These are phyloP conservation scores for Colletotrichum salicis DNA, from an alignment of 2,329 filamentous ascomycete species.

Conservation along the genomic window DNA sequence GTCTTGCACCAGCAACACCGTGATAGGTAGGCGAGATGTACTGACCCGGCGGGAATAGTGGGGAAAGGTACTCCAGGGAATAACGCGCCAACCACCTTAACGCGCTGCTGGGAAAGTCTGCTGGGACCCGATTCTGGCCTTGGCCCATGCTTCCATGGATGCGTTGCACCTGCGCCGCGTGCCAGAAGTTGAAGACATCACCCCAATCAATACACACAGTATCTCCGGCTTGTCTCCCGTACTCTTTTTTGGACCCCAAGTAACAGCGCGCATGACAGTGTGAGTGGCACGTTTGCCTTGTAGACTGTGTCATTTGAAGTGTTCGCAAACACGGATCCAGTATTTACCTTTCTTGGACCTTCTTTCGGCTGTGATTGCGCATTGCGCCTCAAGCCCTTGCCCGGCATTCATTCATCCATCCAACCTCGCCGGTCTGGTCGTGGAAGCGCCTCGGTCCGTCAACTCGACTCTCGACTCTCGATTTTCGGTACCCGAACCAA, in stretches of 20 bases:
- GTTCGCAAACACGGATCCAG: slow-evolving; percentile 23
- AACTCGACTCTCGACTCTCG: neutral
- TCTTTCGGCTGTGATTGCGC: neutral
- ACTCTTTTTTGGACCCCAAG: slow-evolving; percentile 9
- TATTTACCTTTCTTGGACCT: neutral
- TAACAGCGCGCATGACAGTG: slow-evolving; percentile 15
- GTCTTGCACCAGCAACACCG: neutral
- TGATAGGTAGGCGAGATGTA: neutral
- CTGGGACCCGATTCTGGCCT: slow-evolving; percentile 20
- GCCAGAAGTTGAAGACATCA: slow-evolving; percentile 1
- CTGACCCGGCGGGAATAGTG: neutral
- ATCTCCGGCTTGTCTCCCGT: neutral
- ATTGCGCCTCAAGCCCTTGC: neutral
- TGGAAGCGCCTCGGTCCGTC: neutral
- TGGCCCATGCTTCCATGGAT: neutral
- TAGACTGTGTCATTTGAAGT: neutral
- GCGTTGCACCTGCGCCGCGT: slow-evolving; percentile 2
- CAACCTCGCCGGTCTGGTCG: slow-evolving; percentile 2
- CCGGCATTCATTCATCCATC: slow-evolving; percentile 2
- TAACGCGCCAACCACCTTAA: slow-evolving; percentile 22
- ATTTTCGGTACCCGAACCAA: neutral
- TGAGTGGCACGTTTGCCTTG: slow-evolving; percentile 18
- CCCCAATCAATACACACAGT: neutral
- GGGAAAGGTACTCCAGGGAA: neutral
- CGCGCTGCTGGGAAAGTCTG: neutral